These are phyloP conservation scores for Solanum sejunctum DNA, from an alignment of 257 asterid species.

Conservation along the genomic window DNA sequence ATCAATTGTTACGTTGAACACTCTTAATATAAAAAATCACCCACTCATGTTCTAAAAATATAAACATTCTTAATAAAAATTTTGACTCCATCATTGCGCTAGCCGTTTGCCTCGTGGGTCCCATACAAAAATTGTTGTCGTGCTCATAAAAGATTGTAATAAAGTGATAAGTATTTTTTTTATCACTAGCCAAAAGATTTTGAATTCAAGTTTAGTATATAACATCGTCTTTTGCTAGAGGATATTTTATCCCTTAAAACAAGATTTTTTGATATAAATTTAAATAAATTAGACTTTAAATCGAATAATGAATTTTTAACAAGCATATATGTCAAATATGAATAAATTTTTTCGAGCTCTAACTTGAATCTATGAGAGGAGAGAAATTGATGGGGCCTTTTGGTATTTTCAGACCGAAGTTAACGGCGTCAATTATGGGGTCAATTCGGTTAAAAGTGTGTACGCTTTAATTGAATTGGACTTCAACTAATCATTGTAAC, in stretches of 20 bases:
- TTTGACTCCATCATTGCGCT: too few relatives aligned
- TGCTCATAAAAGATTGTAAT: background rate
- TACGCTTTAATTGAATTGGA: background rate
- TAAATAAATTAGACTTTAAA: fast-evolving
- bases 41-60: too few relatives aligned
- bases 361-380: background rate
- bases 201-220: fast-evolving
- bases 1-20: too few relatives aligned
- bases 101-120: background rate
- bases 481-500: background rate
- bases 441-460: background rate
- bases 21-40: too few relatives aligned
- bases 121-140: background rate
- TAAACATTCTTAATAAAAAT: too few relatives aligned
- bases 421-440: constrained; percentile 29
- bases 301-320: too few relatives aligned
- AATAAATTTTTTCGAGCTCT: too few relatives aligned
- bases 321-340: too few relatives aligned
- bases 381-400: constrained; percentile 11
- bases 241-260: background rate
- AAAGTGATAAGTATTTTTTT: background rate
- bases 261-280: fast-evolving
- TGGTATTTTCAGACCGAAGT: background rate
- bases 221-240: fast-evolving
- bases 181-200: too few relatives aligned